phyloP scores from a whole-genome alignment of 805 yeast species.

The Maudiozyma barnettii region DNA sequence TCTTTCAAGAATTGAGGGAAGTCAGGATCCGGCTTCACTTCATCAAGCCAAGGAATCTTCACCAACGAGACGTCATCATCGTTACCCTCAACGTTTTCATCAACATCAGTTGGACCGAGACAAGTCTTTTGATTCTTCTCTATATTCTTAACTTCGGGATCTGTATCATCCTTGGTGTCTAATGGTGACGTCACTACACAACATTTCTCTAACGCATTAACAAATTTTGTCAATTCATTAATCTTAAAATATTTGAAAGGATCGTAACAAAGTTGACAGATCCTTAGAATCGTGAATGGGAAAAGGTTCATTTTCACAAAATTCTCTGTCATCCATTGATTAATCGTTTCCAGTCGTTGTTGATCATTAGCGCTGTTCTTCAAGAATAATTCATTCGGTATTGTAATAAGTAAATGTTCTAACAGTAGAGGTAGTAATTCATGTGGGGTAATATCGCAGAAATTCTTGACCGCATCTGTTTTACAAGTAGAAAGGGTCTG shows the following conservation, averaged over 20 bases:
- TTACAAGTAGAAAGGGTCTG: background rate
- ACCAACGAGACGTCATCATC: slow-evolving; percentile 23
- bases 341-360: slow-evolving; percentile 1
- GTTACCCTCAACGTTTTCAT: background rate
- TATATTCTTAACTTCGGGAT: background rate
- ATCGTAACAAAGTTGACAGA: slow-evolving; percentile 38
- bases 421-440: background rate
- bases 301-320: slow-evolving; percentile 13
- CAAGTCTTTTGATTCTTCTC: background rate
- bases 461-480: background rate
- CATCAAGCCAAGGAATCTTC: slow-evolving; percentile 24
- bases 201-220: slow-evolving; percentile 34
- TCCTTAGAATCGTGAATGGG: slow-evolving; percentile 42
- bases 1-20: slow-evolving; percentile 19
- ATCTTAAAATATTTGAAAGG: slow-evolving; percentile 35
- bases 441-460: background rate
- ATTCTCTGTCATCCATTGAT: slow-evolving; percentile 9
- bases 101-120: background rate
- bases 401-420: slow-evolving; percentile 3
- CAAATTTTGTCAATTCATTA: slow-evolving; percentile 33
- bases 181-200: slow-evolving; percentile 16
- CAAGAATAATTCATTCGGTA: slow-evolving; percentile 3
- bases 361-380: slow-evolving; percentile 3
- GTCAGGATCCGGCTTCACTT: slow-evolving; percentile 13
- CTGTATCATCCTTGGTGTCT: slow-evolving; percentile 1